Evolutionary conservation across 345 rosid genomes (phyloP), one percentile per base, ranked within the genome.

Genomic region (Trapa incisa): DNA sequence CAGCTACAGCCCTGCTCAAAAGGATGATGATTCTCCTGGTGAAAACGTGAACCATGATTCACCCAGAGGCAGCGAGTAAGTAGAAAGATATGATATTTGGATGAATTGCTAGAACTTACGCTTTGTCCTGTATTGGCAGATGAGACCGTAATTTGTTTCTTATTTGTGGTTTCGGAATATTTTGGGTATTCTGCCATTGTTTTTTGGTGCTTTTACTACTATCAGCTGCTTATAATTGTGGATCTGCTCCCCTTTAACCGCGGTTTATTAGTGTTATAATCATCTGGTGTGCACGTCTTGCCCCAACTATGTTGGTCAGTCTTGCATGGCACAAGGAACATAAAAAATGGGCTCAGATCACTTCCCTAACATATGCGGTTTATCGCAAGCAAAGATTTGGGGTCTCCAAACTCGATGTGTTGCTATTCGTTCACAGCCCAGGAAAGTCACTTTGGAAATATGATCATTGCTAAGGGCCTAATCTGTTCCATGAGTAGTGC

Each of bases 241-340:
- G 29, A 22, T 22, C 29, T 22, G 29, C 29, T 22, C 29, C 29
- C 29, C 29, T 22, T 22, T 22, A 22, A 22, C 29, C 29, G 29
- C 29, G 29, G 29, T 22, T 22, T 22, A 22, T 22, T 22, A 22
- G 29, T 22, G 29, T 22, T 22, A 22, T 22, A 22, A 22, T 22
- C 29, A 22, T 22, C 29, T 22, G 29, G 29, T 22, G 29, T 22
- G 29, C 29, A 22, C 29, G 29, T 22, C 29, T 22, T 22, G 29
- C 29, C 75, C 88, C 96, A 35, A 70, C 88, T 17, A 80, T 94
- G 73, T 48, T 66, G 45, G 78, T 86, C 70, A 86, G 89, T 77
- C 99, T 97, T 78, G 72, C 76, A 70, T 88, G 97, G 99, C 91
- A 82, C 75, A 77, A 79, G 68, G 96, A 90, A 81, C 88, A 83